Evolutionary conservation across 164 flowering plant genomes (phyloP).

Genomic region (Saururus chinensis): DNA sequence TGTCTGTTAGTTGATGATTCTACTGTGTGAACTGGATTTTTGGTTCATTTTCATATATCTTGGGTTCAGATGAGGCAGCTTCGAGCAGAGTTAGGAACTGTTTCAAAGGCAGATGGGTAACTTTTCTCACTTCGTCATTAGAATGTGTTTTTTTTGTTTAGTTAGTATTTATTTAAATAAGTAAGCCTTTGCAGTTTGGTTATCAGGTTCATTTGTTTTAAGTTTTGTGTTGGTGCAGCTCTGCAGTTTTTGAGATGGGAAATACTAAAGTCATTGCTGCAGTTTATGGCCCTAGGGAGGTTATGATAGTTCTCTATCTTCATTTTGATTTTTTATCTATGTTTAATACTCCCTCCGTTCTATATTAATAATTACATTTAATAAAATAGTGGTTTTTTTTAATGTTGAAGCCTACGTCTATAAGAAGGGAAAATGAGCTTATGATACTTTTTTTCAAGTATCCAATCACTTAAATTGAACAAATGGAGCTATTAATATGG

Average conservation of each 20-base stretch:
- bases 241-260: slow-evolving; percentile 96
- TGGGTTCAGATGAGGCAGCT: slow-evolving; percentile 74
- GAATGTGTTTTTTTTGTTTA: not conserved
- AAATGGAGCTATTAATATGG: no score
- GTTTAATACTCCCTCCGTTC: no score
- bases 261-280: slow-evolving; percentile 97
- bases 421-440: no score
- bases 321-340: not conserved
- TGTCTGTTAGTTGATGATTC: no score
- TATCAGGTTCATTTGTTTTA: not conserved
- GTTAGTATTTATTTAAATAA: not conserved
- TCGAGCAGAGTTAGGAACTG: slow-evolving; percentile 67
- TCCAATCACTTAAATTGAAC: no score
- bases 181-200: not conserved
- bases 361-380: no score
- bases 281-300: slow-evolving; percentile 99
- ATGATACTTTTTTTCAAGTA: no score
- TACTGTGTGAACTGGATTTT: not conserved
- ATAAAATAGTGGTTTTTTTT: no score
- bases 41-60: no score
- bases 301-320: slow-evolving; percentile 6
- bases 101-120: slow-evolving; percentile 91
- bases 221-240: slow-evolving; percentile 29
- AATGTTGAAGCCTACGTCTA: no score
- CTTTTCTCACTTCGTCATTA: not conserved